Base-by-base conservation (phyloP, 495 filamentous ascomycete species). In the Penicillium soppii region DNA sequence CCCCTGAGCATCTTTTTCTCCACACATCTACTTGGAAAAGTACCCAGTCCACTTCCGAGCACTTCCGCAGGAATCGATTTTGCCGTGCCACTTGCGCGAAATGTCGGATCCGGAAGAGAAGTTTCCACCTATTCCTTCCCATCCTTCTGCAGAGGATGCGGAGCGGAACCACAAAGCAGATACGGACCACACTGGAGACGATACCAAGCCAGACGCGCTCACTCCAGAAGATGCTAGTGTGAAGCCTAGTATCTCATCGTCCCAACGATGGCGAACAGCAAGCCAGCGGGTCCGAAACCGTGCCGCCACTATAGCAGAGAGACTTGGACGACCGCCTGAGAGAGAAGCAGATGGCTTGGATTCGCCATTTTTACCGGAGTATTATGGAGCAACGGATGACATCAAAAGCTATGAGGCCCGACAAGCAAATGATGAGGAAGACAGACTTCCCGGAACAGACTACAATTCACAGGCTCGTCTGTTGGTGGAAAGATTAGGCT, bases 321-420 rank as follows among this genome's bases (percentile, higher is more conserved):
- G 22, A 10, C 46, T 67, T 7, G 58, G 64, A 29, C 58, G 64
- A n/a, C 59, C 64, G 3, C 61, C 59, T 44, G 65, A 59, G 37
- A 42, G 54, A 40, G 53, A 57, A 1, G 65, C 53, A 5, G 64
- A 67, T 54, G 64, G 59, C 0, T 53, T 70, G 42, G 60, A 66
- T 43, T 50, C 58, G 0, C 48, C 53, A n/a, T 49, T 57, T 9
- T 50, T 52, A 7, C 60, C 67, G 7, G 67, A 70, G 23, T 40
- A 53, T 20, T 68, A 64, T 23, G 65, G 59, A 1, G 65, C 65
- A 10, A 63, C 56, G 0, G 67, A 70, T 20, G 67, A 70, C 30
- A 43, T 68, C 7, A 45, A 40, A 25, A 54, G 58, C n/a, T 59
- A 38, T 21, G 30, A 44, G 16, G 63, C 50, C 13, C 61, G 58